Percentiles rank a stretch among this genome's conserved stretches.
phyloP scores from a whole-genome alignment of 208 protist genomes.

The Leishmania major region DNA sequence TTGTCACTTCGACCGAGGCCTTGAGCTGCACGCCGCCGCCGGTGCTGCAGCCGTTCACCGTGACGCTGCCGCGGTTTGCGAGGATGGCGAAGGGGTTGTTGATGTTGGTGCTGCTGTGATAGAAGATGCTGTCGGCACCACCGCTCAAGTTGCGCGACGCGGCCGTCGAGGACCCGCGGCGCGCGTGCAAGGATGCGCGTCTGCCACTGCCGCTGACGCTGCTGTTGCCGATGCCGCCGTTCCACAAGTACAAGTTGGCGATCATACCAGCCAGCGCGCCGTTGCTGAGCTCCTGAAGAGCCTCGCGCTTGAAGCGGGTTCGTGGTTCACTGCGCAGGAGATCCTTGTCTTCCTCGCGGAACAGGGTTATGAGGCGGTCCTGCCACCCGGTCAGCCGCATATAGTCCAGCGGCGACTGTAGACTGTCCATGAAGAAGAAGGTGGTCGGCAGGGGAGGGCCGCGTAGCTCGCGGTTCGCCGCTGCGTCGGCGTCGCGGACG shows the following conservation, averaged over 20 bases:
- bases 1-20: background rate
- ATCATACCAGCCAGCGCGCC: slow-evolving; percentile 26
- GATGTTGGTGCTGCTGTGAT: slow-evolving; percentile 2
- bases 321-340: slow-evolving; percentile 39
- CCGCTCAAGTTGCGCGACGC: background rate
- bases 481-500: slow-evolving; percentile 10
- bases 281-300: slow-evolving; percentile 39
- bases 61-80: background rate
- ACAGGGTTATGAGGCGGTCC: slow-evolving; percentile 42
- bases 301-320: slow-evolving; percentile 37
- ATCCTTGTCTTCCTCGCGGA: slow-evolving; percentile 35
- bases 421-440: slow-evolving; percentile 39
- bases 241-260: slow-evolving; percentile 27
- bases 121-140: slow-evolving; percentile 2
- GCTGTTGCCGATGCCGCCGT: slow-evolving; percentile 5
- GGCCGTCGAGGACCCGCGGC: slow-evolving; percentile 13
- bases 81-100: slow-evolving; percentile 5
- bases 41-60: background rate
- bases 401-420: slow-evolving; percentile 45
- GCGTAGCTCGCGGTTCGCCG: slow-evolving; percentile 20
- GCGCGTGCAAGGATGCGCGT: slow-evolving; percentile 22
- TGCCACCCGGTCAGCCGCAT: slow-evolving; percentile 58
- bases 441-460: slow-evolving; percentile 8
- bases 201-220: background rate
- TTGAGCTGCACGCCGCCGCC: background rate